phyloP scores from a whole-genome alignment of 805 yeast species.

The Candida tallmaniae region DNA sequence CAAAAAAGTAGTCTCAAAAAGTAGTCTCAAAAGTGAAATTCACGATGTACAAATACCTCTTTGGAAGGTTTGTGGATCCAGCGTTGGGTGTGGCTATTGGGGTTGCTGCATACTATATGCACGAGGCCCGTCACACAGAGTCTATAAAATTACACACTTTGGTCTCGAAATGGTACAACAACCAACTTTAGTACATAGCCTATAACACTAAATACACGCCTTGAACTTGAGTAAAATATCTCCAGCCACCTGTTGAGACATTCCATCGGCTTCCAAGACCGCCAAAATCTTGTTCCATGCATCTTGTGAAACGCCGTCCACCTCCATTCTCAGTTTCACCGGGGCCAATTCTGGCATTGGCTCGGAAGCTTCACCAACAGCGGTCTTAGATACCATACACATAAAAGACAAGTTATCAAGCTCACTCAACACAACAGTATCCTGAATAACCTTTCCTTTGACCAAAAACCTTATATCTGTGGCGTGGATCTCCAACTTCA shows the following conservation, averaged over 20 bases:
- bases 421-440: constrained; percentile 33
- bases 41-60: constrained; percentile 33
- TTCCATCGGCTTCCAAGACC: constrained; percentile 29
- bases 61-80: constrained; percentile 59
- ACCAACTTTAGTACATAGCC: background rate
- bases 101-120: constrained; percentile 55
- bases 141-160: too few species aligned
- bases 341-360: background rate
- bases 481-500: constrained; percentile 27
- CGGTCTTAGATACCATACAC: constrained; percentile 35
- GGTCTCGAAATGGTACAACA: too few species aligned
- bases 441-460: constrained; percentile 61
- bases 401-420: constrained; percentile 28
- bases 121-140: too few species aligned
- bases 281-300: constrained; percentile 43
- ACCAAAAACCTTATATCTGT: constrained; percentile 47
- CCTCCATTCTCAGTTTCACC: constrained; percentile 4
- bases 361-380: background rate
- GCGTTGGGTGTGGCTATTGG: constrained; percentile 62
- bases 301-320: constrained; percentile 8
- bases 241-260: constrained; percentile 22
- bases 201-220: constrained; percentile 4
- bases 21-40: too few species aligned
- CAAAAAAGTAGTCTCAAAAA: too few species aligned
- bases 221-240: constrained; percentile 15